phyloP scores from a whole-genome alignment of 2,329 filamentous ascomycete genomes.

The Dactylonectria macrodidyma region DNA sequence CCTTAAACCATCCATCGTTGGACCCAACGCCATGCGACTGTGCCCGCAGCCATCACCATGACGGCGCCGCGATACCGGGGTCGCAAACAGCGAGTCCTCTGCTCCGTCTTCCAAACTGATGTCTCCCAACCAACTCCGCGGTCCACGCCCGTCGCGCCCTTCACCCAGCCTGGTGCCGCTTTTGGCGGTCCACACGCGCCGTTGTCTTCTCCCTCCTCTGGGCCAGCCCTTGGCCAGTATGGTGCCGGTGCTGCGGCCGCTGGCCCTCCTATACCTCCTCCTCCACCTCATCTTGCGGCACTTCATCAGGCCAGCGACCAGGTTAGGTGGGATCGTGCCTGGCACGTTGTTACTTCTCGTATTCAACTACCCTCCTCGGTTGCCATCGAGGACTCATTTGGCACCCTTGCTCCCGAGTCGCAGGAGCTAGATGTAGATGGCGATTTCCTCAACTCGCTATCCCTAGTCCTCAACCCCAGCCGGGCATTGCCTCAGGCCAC shows the following conservation, averaged over 20 bases:
- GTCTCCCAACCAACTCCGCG: slow-evolving; percentile 64
- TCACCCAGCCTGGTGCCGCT: slow-evolving; percentile 59
- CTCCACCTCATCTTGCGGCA: slow-evolving; percentile 41
- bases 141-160: slow-evolving; percentile 51
- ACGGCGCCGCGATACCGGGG: slow-evolving; percentile 61
- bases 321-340: slow-evolving; percentile 72
- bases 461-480: slow-evolving; percentile 66
- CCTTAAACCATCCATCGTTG: slow-evolving; percentile 1
- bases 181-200: slow-evolving; percentile 55
- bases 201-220: slow-evolving; percentile 16
- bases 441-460: slow-evolving; percentile 67
- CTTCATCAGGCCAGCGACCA: slow-evolving; percentile 61
- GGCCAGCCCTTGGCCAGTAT: slow-evolving; percentile 2
- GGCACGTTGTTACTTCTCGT: slow-evolving; percentile 72
- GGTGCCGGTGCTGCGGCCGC: slow-evolving; percentile 7
- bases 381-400: slow-evolving; percentile 69
- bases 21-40: slow-evolving; percentile 35
- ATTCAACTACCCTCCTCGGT: slow-evolving; percentile 71
- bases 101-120: slow-evolving; percentile 70
- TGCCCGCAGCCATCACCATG: slow-evolving; percentile 48
- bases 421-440: slow-evolving; percentile 60
- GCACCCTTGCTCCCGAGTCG: slow-evolving; percentile 60
- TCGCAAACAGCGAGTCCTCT: slow-evolving; percentile 66
- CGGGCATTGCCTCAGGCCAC: slow-evolving; percentile 63
- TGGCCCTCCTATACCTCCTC: slow-evolving; percentile 18